These are phyloP conservation scores for Kurtzmaniella quercitrusa DNA, from an alignment of 1,139 yeast genomes.

Conservation along the genomic window DNA sequence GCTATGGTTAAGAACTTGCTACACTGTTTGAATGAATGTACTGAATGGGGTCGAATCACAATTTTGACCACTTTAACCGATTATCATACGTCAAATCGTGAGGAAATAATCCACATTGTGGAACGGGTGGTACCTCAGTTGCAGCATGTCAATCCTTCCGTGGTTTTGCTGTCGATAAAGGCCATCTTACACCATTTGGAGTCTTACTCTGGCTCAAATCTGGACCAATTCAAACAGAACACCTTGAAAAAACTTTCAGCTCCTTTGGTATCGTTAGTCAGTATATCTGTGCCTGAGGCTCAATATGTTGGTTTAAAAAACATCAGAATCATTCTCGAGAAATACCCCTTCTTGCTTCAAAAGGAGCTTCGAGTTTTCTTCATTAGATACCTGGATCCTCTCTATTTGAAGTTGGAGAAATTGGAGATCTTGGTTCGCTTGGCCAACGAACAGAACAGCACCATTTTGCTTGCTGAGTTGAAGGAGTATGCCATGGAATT, in stretches of 20 bases:
- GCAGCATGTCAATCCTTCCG: conserved; percentile 97
- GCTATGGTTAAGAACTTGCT: conserved; percentile 61
- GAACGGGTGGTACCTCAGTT: conserved; percentile 93
- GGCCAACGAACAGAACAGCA: conserved; percentile 67
- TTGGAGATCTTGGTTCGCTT: conserved; percentile 85
- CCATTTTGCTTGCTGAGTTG: conserved; percentile 73
- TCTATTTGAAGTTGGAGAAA: conserved; percentile 88
- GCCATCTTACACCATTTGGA: conserved; percentile 72
- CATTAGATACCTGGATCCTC: conserved; percentile 91
- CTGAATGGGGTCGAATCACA: conserved; percentile 98
- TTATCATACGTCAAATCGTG: conserved; percentile 49
- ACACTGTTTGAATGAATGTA: conserved; percentile 88
- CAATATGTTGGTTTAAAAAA: conserved; percentile 94
- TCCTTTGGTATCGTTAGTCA: conserved; percentile 84
- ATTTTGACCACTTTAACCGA: conserved; percentile 79
- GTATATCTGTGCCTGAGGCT: conserved; percentile 85
- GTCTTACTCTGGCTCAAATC: conserved; percentile 30
- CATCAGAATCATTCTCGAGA: conserved; percentile 83
- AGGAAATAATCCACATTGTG: conserved; percentile 80
- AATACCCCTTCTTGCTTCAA: conserved; percentile 75
- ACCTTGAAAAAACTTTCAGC: conserved; percentile 77
- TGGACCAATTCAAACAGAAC: conserved; percentile 19
- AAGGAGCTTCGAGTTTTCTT: conserved; percentile 87
- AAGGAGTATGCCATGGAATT: conserved; percentile 94
- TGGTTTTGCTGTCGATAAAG: conserved; percentile 82